Evolutionary conservation across 179 eudicot genomes (phyloP), one percentile per base, ranked within the genome.

Genomic region (Beta lomatogona): DNA sequence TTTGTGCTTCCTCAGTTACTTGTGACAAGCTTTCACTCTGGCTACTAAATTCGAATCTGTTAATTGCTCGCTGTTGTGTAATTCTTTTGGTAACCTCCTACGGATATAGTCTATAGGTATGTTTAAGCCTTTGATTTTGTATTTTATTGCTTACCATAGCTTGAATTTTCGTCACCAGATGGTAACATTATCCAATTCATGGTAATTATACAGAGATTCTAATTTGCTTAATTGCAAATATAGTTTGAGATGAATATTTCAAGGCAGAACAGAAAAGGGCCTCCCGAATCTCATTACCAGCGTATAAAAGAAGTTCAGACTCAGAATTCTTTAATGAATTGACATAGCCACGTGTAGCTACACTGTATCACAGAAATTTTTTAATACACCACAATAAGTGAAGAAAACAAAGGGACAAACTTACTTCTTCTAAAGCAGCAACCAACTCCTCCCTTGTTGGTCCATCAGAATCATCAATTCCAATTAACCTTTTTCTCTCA

Each of bases 381-480:
- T 28, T 14, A 44, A 46, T 5, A 10, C 52, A 58, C 48, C 14
- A 67, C 22, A 57, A 54, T 41, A 65, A n/a, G 31, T 46, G 45
- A 57, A 73, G 28, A 60, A 66, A 80, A 63, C 15, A 61, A 60
- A 69, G 36, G 66, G 53, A 64, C 15, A 73, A 59, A 69, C 86
- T 87, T 83, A 95, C 99, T 84, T 93, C 95, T 85, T 92, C 97
- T 77, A 95, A 90, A 83, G 86, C 92, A 50, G 44, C 91, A 77
- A 85, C 99, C 78, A 95, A 85, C 57, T 93, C 98, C 10, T 95
- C 99, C 82, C 98, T 90, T n/a, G 97, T 85, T 77, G 99, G 99
- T 80, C 90, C 92, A 81, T 92, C 92, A 64, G 88, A 90, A 83
- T 94, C 99, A 77, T 95, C 99, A 75, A 95, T 91, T 54, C 99